Base-by-base conservation (phyloP, 23 red algal genomes). In the Gracilaria domingensis region DNA sequence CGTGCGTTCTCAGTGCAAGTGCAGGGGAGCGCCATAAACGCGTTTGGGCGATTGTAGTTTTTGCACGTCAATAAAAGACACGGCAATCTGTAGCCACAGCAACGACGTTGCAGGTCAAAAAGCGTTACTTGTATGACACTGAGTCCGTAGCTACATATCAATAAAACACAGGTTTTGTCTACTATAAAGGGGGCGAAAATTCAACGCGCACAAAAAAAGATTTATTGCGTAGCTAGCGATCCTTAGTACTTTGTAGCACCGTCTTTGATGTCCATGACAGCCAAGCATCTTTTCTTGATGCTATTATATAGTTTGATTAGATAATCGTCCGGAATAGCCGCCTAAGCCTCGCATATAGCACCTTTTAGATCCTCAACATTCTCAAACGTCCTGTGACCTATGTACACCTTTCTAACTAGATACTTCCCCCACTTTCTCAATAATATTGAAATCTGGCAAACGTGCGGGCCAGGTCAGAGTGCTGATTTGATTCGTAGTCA, bases 361-460 rank as follows among this genome's bases (percentile, higher is more conserved):
- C 58, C 84, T 36, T 75, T 56, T 1, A 88, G 48, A 21, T 88
- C 69, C 1, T 50, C 44, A 18, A 76, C 5, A 56, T 75, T 88
- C 30, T 51, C 33, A 77, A 88, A 88, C 66, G 72, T 42, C 44
- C 0, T 55, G 6, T 38, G 1, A 59, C 72, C 51, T 4, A 42
- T n/a, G 47, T 88, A 88, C 0, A 88, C 0, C 14, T 50, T 66
- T n/a, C 67, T 57, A 35, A 0, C 84, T 0, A 75, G 28, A 34
- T 54, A 8, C 6, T 20, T 67, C 66, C 0, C 66, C 77, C 29
- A 88, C 45, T 23, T 62, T 53, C 50, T 62, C 36, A 56, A 88
- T 53, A 29, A 45, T 49, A 36, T 88, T 88, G 24, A 88, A 48
- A 42, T 88, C 37, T 25, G 84, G 69, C 30, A 42, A 88, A 7